Conservation (phyloP, 2,329 filamentous ascomycete species). For the Colletotrichum brevisporum region DNA sequence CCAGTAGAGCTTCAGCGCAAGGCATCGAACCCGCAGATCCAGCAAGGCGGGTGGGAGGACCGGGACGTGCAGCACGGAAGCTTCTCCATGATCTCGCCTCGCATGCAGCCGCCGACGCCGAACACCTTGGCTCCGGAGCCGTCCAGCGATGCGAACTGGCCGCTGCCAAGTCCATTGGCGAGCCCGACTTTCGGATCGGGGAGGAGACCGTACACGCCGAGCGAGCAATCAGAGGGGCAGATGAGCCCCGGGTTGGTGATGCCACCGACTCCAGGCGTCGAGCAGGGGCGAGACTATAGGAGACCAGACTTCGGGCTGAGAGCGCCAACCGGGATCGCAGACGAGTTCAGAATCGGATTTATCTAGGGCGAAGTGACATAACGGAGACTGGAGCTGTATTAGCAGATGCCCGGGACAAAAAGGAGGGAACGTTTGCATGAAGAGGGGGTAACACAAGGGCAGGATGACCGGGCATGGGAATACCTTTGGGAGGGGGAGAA, state of each 20-base stretch:
- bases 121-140: constrained; percentile 16
- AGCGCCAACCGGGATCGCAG: constrained; percentile 41
- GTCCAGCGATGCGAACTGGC: constrained; percentile 33
- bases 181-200: constrained; percentile 37
- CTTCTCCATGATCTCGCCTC: constrained; percentile 34
- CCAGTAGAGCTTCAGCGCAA: constrained; percentile 33
- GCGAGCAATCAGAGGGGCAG: constrained; percentile 23
- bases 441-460: not conserved
- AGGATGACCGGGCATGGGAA: not conserved
- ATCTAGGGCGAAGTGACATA: constrained; percentile 10
- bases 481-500: constrained; percentile 9
- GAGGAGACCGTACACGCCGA: constrained; percentile 29
- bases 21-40: constrained; percentile 30
- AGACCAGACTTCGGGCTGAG: constrained; percentile 40
- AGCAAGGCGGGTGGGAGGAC: constrained; percentile 20
- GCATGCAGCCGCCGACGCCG: constrained; percentile 29
- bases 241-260: constrained; percentile 21
- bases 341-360: constrained; percentile 41
- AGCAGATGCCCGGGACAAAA: not conserved
- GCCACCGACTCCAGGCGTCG: not conserved
- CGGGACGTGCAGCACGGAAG: constrained; percentile 28
- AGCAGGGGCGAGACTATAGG: constrained; percentile 8
- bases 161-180: constrained; percentile 35
- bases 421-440: not conserved
- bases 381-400: not conserved